phyloP scores from a whole-genome alignment of 2,329 filamentous ascomycete genomes.

The Cladobotryum protrusum region DNA sequence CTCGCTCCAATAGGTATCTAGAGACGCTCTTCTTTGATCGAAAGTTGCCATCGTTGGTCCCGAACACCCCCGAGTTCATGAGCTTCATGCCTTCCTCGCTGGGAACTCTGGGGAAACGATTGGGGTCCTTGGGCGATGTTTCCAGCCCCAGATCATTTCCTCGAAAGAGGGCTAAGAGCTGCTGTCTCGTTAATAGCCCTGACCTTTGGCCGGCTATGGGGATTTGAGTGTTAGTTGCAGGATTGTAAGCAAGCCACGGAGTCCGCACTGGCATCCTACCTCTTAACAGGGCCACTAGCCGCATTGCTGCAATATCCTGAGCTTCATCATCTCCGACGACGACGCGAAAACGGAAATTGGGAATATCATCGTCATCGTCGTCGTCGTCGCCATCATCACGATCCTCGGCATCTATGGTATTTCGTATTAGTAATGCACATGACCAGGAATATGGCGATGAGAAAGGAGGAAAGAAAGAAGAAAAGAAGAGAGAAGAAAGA shows the following conservation, averaged over 20 bases:
- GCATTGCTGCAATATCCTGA: slow-evolving; percentile 21
- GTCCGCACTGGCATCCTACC: slow-evolving; percentile 17
- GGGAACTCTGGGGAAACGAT: slow-evolving; percentile 75
- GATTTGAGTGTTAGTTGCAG: not conserved
- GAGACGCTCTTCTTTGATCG: slow-evolving; percentile 56
- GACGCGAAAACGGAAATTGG: slow-evolving; percentile 15
- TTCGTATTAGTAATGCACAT: not conserved
- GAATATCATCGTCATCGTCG: slow-evolving; percentile 20
- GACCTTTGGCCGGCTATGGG: slow-evolving; percentile 11
- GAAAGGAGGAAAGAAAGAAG: no score
- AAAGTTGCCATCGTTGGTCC: slow-evolving; percentile 53
- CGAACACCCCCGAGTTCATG: slow-evolving; percentile 80
- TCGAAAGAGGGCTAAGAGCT: slow-evolving; percentile 36
- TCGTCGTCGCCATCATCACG: slow-evolving; percentile 19
- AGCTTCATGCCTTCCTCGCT: slow-evolving; percentile 69
- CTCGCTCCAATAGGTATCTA: slow-evolving; percentile 69
- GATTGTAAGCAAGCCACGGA: not conserved
- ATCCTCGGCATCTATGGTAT: not conserved
- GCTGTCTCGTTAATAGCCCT: slow-evolving; percentile 28
- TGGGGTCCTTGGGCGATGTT: slow-evolving; percentile 38
- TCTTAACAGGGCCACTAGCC: slow-evolving; percentile 28
- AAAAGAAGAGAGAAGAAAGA: no score
- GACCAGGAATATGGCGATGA: no score
- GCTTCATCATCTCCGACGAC: slow-evolving; percentile 16
- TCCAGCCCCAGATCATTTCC: slow-evolving; percentile 27